A percentile compares a stretch with the other conserved stretches of the same genome.
Conservation (phyloP, 1,284 basidiomycete species). For the Puccinia triticina region DNA sequence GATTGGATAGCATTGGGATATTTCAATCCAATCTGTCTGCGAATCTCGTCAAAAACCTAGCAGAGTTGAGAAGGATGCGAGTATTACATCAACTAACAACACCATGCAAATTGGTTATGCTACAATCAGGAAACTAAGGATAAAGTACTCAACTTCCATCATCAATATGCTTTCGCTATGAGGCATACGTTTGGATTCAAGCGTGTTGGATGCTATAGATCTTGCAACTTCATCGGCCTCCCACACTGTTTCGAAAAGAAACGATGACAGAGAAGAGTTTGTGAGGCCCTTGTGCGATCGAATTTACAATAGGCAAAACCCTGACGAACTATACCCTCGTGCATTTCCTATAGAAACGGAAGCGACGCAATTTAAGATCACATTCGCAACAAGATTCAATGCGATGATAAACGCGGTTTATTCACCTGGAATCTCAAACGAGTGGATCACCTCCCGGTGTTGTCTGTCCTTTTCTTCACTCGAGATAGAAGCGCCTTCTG, state of each 20-base stretch:
- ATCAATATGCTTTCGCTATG: constrained; percentile 47
- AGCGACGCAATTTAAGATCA: not conserved
- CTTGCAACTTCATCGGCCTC: constrained; percentile 62
- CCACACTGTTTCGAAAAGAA: constrained; percentile 58
- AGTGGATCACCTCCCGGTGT: not conserved
- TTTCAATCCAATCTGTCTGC: constrained; percentile 43
- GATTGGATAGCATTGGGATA: constrained; percentile 15
- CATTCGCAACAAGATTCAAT: not conserved
- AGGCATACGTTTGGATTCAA: constrained; percentile 48
- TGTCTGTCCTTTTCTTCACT: not conserved
- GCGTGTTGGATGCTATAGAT: constrained; percentile 54
- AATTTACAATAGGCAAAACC: not conserved
- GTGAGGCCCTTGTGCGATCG: not conserved
- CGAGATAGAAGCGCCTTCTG: not conserved
- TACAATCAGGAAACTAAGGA: not conserved
- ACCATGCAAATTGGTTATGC: not conserved
- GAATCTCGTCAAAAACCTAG: constrained; percentile 49
- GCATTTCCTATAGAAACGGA: not conserved
- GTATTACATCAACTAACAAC: not conserved
- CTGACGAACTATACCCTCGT: constrained; percentile 11
- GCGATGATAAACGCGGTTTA: not conserved
- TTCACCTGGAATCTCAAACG: constrained; percentile 24
- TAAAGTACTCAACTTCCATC: constrained; percentile 43
- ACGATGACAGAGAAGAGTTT: not conserved
- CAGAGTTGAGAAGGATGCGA: not conserved